Base-by-base conservation (phyloP, 192 early-diverging fungal species). In the Backusella sp. region DNA sequence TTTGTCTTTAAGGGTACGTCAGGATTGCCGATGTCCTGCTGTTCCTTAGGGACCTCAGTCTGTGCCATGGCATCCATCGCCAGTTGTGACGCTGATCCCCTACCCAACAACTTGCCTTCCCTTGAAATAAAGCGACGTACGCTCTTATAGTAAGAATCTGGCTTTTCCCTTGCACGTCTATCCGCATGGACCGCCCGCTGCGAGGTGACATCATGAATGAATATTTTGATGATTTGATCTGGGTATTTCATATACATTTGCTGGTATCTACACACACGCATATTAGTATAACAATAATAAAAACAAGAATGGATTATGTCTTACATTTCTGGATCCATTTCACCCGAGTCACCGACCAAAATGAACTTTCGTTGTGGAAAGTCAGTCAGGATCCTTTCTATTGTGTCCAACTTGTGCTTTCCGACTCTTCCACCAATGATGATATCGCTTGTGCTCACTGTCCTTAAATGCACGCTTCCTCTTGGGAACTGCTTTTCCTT, bases 341-440 rank as follows among this genome's bases (percentile, higher is more conserved):
- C 95, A 52, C 95, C 97, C 68, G 91, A 90, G 78, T 98, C 97
- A 26, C 97, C 97, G 5, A 98, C 89, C 12, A 98, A 84, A 72
- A 98, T 92, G 77, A 93, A 98, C 76, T 91, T 92, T 62, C 95
- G 88, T 6, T 90, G 70, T 6, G 95, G 95, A 66, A 96, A 97
- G 76, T 91, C 90, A 49, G 32, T 69, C 44, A 87, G 76, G 21
- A 85, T 84, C 0, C 32, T 23, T 8, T 69, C 37, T 21, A 82
- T 78, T 6, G 49, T 36, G 21, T 75, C 77, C 15, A 78, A 34
- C 36, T 82, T 82, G 41, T 82, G 80, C 15, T 75, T 39, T 6
- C 76, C 76, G 6, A 77, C 74, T 53, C 52, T 65, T 14, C 74
- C 80, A 62, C 56, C 56, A 23, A 39, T 42, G 26, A 82, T 74